phyloP scores from a whole-genome alignment of 805 yeast genomes.

The Yamadazyma endophytica region DNA sequence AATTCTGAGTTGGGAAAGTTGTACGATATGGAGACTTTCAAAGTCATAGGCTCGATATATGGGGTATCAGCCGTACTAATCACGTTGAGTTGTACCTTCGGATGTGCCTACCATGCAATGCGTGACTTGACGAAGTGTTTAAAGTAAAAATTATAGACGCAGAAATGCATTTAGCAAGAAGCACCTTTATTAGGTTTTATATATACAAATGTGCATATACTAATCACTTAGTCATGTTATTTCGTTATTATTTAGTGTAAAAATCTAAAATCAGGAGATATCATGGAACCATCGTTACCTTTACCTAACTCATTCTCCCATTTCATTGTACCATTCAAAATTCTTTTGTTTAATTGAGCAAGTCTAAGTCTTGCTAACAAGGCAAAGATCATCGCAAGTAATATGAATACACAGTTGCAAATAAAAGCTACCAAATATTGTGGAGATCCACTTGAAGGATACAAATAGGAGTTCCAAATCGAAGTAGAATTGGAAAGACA shows the following conservation, averaged over 20 bases:
- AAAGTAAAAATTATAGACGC: too few relatives aligned
- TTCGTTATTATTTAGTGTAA: too few relatives aligned
- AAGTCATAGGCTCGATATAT: constrained; percentile 58
- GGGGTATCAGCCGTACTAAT: constrained; percentile 48
- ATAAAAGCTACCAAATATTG: constrained; percentile 44
- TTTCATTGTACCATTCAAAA: constrained; percentile 43
- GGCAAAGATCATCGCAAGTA: constrained; percentile 37
- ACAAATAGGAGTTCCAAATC: constrained; percentile 52
- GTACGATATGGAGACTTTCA: constrained; percentile 53
- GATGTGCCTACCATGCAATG: constrained; percentile 15
- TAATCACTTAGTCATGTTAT: too few relatives aligned
- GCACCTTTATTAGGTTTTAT: too few relatives aligned
- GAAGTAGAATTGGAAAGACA: constrained; percentile 54
- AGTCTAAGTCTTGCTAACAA: constrained; percentile 36
- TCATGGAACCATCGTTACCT: constrained; percentile 38
- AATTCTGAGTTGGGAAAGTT: constrained; percentile 46
- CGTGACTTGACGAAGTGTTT: constrained; percentile 1
- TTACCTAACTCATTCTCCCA: constrained; percentile 49
- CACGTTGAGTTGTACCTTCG: constrained; percentile 27
- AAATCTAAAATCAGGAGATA: constrained; percentile 43
- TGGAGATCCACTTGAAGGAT: constrained; percentile 43
- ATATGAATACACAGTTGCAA: constrained; percentile 46
- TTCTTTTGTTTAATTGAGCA: constrained; percentile 34
- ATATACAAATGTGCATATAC: too few relatives aligned
- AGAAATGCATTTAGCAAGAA: too few relatives aligned